A percentile compares a stretch with the other conserved stretches of the same genome.
Evolutionary conservation across 257 asterid genomes (phyloP).

Genomic region (Leonotis leonurus): DNA sequence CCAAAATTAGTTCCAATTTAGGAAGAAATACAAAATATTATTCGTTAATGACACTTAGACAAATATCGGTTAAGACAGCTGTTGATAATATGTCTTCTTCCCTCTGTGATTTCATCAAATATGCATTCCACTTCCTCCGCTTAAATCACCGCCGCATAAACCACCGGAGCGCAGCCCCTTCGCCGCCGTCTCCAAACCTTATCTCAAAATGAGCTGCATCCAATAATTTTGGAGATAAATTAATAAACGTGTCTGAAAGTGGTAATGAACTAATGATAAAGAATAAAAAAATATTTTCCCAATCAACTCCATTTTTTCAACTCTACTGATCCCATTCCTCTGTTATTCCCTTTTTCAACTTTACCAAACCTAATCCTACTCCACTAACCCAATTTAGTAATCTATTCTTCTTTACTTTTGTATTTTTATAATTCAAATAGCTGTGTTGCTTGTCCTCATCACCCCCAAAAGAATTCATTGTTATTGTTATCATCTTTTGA

Average conservation of each 20-base stretch:
- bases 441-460: not conserved
- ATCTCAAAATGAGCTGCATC: not conserved
- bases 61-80: slow-evolving; percentile 11
- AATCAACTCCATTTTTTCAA: slow-evolving; percentile 17
- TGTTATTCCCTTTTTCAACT: slow-evolving; percentile 15
- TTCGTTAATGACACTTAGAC: not conserved
- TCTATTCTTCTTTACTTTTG: not conserved
- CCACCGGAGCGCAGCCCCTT: slow-evolving; percentile 2
- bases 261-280: not conserved
- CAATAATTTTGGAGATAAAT: not conserved
- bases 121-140: not conserved
- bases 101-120: not conserved
- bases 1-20: too few species aligned
- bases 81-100: not conserved
- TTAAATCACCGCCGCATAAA: slow-evolving; percentile 8
- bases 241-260: not conserved
- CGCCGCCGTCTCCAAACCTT: slow-evolving; percentile 5
- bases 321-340: not conserved
- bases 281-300: not conserved
- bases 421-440: not conserved
- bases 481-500: not conserved
- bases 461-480: slow-evolving; percentile 7
- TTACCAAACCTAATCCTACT: slow-evolving; percentile 27
- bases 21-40: too few species aligned
- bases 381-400: slow-evolving; percentile 5